These are phyloP conservation scores for Secale cereale DNA, from an alignment of 176 grass and related monocot genomes.

Conservation along the genomic window DNA sequence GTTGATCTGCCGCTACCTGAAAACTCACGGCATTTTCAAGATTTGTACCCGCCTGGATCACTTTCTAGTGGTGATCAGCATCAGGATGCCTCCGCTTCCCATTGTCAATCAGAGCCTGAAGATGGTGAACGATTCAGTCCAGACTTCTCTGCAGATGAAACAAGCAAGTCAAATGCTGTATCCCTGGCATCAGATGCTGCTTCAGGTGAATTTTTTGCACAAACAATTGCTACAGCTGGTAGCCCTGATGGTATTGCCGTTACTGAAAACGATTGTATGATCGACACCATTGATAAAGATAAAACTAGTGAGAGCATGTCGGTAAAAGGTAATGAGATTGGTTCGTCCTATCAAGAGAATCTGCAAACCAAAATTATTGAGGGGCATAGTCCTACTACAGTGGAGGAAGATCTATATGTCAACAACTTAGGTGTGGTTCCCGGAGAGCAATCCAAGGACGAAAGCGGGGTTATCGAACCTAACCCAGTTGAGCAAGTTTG, in stretches of 20 bases:
- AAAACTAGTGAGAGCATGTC: not conserved
- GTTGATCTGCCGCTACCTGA: not conserved
- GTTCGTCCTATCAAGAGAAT: slow-evolving; percentile 16
- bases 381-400: not conserved
- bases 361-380: not conserved
- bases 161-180: not conserved
- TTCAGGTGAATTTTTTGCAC: not conserved
- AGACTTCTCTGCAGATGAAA: slow-evolving; percentile 19
- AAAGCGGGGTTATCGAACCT: slow-evolving; percentile 10
- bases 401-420: slow-evolving; percentile 15
- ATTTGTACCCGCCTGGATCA: not conserved
- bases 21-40: slow-evolving; percentile 13
- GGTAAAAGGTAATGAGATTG: not conserved
- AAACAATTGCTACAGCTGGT: not conserved
- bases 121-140: slow-evolving; percentile 4
- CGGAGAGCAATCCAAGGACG: not conserved
- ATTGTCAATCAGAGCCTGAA: not conserved
- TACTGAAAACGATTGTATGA: slow-evolving; percentile 14
- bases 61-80: slow-evolving; percentile 8
- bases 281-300: not conserved
- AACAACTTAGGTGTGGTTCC: not conserved
- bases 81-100: not conserved
- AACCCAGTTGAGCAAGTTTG: not conserved
- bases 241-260: not conserved
- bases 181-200: not conserved